These are phyloP conservation scores for Phytophthora hibernalis DNA, from an alignment of 352 stramenopile genomes.

Conservation along the genomic window DNA sequence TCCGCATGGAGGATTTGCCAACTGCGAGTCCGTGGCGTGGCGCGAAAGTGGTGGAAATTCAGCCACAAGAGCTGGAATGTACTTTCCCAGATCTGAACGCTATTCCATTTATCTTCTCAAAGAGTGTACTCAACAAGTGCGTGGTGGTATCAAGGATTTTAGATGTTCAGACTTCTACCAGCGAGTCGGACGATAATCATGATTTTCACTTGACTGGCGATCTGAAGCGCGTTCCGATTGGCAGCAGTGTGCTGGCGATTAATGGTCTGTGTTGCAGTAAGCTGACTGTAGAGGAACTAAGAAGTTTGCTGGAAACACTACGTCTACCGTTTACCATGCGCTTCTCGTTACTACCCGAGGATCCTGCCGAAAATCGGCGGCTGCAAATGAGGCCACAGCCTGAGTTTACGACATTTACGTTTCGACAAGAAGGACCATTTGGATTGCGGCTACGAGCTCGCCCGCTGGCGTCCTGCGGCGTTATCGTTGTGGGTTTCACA, in stretches of 20 bases:
- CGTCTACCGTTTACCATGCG: slow-evolving; percentile 65
- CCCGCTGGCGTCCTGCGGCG: slow-evolving; percentile 64
- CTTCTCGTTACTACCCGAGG: slow-evolving; percentile 73
- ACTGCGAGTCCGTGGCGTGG: slow-evolving; percentile 80
- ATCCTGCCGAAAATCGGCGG: slow-evolving; percentile 57
- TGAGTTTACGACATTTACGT: slow-evolving; percentile 65
- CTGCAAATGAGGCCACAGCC: slow-evolving; percentile 59
- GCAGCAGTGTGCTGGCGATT: slow-evolving; percentile 70
- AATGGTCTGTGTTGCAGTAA: slow-evolving; percentile 81
- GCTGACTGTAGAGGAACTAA: slow-evolving; percentile 76
- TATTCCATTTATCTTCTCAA: slow-evolving; percentile 75
- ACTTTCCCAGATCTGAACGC: slow-evolving; percentile 52
- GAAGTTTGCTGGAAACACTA: slow-evolving; percentile 56
- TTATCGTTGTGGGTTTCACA: slow-evolving; percentile 84
- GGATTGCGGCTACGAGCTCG: slow-evolving; percentile 80
- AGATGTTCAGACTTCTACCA: slow-evolving; percentile 38
- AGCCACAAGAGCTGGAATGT: slow-evolving; percentile 74
- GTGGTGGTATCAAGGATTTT: slow-evolving; percentile 67
- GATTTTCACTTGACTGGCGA: slow-evolving; percentile 39
- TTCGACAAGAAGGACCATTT: slow-evolving; percentile 78
- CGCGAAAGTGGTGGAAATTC: slow-evolving; percentile 74
- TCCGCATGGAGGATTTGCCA: slow-evolving; percentile 80
- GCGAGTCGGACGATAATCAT: slow-evolving; percentile 25
- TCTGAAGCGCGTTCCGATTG: slow-evolving; percentile 57
- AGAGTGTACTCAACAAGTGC: slow-evolving; percentile 75